Percentiles rank a stretch among this genome's conserved stretches.
Conservation (phyloP, 768 basidiomycete genomes). For the Lactarius indigo region DNA sequence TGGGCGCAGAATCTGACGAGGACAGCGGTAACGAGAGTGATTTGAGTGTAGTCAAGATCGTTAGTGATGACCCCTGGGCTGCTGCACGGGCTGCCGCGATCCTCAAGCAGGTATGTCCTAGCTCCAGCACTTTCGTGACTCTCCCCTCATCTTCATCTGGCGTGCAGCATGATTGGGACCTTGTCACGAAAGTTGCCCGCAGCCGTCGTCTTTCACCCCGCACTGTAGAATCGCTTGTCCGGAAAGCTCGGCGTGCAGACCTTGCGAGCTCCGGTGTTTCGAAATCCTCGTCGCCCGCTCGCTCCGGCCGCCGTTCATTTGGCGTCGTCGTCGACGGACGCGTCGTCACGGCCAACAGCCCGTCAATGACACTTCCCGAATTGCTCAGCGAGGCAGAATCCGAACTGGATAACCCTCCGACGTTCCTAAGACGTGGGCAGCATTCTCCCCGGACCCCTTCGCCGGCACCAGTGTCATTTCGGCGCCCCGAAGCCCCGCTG, state of each 20-base stretch:
- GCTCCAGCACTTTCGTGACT: not conserved
- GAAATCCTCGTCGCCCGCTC: constrained; percentile 20
- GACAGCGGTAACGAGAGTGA: constrained; percentile 40
- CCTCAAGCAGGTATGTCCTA: constrained; percentile 67
- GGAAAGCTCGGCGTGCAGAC: constrained; percentile 24
- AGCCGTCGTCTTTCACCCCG: constrained; percentile 33
- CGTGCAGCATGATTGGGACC: constrained; percentile 78
- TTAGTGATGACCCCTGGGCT: constrained; percentile 77
- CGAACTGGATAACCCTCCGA: constrained; percentile 29
- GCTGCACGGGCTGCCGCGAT: constrained; percentile 94
- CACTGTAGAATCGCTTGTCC: constrained; percentile 34
- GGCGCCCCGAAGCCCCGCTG: constrained; percentile 1
- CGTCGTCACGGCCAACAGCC: constrained; percentile 55
- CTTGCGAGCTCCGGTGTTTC: constrained; percentile 20
- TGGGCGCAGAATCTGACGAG: constrained; percentile 30
- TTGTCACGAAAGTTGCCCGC: constrained; percentile 52
- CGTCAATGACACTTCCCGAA: constrained; percentile 49
- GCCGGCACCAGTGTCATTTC: constrained; percentile 7
- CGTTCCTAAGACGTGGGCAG: not conserved
- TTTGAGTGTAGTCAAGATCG: constrained; percentile 73
- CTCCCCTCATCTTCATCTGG: not conserved
- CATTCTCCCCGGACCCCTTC: constrained; percentile 23
- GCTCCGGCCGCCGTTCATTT: constrained; percentile 21
- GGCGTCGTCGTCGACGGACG: constrained; percentile 46
- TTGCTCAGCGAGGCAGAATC: constrained; percentile 58